Base-by-base conservation (phyloP, 108 stramenopile species). In the Cyclotella kingstonii region DNA sequence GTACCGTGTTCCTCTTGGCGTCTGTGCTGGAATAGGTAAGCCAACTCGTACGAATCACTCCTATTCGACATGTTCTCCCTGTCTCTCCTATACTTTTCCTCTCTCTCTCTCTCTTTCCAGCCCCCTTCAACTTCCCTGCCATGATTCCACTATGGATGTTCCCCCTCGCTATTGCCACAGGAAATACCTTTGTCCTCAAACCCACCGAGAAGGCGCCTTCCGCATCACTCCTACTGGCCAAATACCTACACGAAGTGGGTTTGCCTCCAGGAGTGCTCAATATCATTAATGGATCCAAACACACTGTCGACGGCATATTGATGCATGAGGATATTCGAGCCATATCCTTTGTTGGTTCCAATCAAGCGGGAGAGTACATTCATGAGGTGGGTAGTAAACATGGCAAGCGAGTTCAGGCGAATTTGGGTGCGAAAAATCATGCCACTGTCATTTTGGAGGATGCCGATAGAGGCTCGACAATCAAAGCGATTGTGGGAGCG, bases 121-220 rank as follows among this genome's bases (percentile, higher is more conserved):
- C 81, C 10, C 96, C 97, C 14, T 96, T 97, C 81, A 98, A 98
- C 83, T 95, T 95, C 71, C 95, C 95, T 5, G 91, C 93, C 38
- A 96, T 98, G 96, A 92, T 96, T 34, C 92, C 95, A 1, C 70
- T 92, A 14, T 97, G 96, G 98, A 97, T 93, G 85, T 84, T 95
- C 58, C 95, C 97, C 4, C 57, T 96, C 11, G 90, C 95, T 22
- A 27, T 70, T 8, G 76, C 86, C 15, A 80, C 81, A 4, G 90
- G 90, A 3, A 91, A 91, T 53, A 77, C 86, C 8, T 82, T 83
- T 55, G 78, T 98, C 23, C 62, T 98, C 22, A 98, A 98, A 70
- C 88, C 88, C 19, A 75, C 70, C 34, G 88, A 89, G 65, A 86
- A 86, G 64, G 82, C 85, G 4, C 88, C 88, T 2, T 68, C 79